Conservation (phyloP, 2,329 filamentous ascomycete species). For the Aspergillus tamarii region DNA sequence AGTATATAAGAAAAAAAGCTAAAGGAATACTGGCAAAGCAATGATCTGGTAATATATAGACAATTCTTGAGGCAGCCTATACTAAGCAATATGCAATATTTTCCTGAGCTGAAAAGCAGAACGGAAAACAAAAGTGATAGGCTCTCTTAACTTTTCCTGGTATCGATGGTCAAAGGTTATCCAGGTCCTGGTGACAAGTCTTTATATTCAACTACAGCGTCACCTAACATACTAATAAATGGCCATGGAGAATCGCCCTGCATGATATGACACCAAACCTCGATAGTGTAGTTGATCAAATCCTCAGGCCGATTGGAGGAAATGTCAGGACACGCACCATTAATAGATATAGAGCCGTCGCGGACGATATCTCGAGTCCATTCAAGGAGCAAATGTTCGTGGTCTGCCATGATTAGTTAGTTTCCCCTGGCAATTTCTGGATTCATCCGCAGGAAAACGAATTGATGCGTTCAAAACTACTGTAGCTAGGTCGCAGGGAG, state of each 20-base stretch:
- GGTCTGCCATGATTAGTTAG: background rate
- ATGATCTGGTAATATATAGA: background rate
- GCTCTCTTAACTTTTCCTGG: background rate
- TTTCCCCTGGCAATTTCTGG: background rate
- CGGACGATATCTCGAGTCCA: background rate
- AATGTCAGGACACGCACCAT: background rate
- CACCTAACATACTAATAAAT: background rate
- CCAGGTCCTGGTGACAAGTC: background rate
- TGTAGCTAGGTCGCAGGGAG: background rate
- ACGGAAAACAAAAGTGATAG: background rate
- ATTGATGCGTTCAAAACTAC: background rate
- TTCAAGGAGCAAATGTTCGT: background rate
- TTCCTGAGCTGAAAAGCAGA: background rate
- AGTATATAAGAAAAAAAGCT: too few species aligned
- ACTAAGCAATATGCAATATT: background rate
- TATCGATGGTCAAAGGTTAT: background rate
- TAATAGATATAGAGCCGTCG: background rate
- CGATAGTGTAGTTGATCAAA: background rate
- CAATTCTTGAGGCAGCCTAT: background rate
- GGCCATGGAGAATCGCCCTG: background rate
- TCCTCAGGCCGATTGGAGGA: background rate
- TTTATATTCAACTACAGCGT: background rate
- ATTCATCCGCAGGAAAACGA: background rate
- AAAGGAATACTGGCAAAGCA: too few species aligned
- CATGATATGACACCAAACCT: background rate